Conservation (phyloP, 805 yeast species). For the Spathaspora gorwiae region DNA sequence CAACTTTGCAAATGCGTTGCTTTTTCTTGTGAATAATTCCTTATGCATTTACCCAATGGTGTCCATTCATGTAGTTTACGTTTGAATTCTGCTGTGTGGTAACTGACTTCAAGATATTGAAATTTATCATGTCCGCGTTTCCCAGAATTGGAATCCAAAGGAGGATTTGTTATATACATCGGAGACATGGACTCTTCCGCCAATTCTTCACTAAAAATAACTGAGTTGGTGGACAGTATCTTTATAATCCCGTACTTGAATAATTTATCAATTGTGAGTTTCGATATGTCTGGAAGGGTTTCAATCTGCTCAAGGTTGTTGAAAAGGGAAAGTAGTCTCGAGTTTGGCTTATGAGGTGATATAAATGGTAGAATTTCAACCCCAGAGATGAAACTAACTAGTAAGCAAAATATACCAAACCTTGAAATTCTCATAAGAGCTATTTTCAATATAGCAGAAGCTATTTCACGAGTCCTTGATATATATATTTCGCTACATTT, state of each 20-base stretch:
- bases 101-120: conserved; percentile 1
- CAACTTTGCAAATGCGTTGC: conserved; percentile 9
- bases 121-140: background rate
- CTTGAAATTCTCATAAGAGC: background rate
- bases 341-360: background rate
- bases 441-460: too few species aligned
- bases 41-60: conserved; percentile 6
- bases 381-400: background rate
- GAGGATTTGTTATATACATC: background rate
- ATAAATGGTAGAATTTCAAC: background rate
- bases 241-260: conserved; percentile 1
- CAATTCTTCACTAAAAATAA: conserved; percentile 1
- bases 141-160: background rate
- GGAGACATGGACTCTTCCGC: background rate
- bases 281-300: background rate
- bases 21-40: conserved; percentile 2
- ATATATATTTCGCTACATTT: too few species aligned
- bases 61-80: background rate
- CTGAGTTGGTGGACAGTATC: background rate
- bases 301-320: too few species aligned
- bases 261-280: background rate
- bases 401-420: background rate
- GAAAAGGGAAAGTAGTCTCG: background rate
- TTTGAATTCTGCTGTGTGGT: background rate
- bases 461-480: too few species aligned